These are phyloP conservation scores for Coniella lustricola DNA, from an alignment of 2,329 filamentous ascomycete species.

Conservation along the genomic window DNA sequence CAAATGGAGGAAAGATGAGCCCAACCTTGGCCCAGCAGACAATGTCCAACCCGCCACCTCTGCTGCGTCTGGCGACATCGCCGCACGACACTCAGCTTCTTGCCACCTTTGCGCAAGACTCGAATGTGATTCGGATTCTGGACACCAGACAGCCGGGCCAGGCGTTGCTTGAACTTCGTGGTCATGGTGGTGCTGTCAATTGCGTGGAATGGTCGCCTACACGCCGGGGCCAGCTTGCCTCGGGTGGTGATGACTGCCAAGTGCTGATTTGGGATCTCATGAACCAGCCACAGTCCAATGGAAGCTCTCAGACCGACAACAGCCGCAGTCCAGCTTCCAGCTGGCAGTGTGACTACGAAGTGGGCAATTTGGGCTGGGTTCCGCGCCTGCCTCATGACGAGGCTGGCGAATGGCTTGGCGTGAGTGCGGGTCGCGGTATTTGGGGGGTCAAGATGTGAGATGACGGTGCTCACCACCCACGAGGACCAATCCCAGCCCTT, in stretches of 20 bases:
- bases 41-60: slow-evolving; percentile 67
- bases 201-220: slow-evolving; percentile 93
- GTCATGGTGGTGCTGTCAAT: slow-evolving; percentile 79
- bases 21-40: slow-evolving; percentile 71
- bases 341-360: slow-evolving; percentile 83
- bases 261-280: slow-evolving; percentile 93
- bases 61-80: slow-evolving; percentile 78
- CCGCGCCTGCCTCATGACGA: slow-evolving; percentile 63
- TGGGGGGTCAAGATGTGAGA: slow-evolving; percentile 57
- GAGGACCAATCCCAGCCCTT: not conserved
- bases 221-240: slow-evolving; percentile 80
- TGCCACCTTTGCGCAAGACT: slow-evolving; percentile 94
- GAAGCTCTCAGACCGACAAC: slow-evolving; percentile 45
- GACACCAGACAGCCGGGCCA: slow-evolving; percentile 95
- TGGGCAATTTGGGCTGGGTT: slow-evolving; percentile 79
- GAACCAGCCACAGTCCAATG: slow-evolving; percentile 46
- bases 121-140: slow-evolving; percentile 84
- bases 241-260: slow-evolving; percentile 84
- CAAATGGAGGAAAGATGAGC: slow-evolving; percentile 58
- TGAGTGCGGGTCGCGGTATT: slow-evolving; percentile 71
- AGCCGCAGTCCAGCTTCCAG: slow-evolving; percentile 62
- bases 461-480: not conserved
- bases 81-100: slow-evolving; percentile 93
- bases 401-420: slow-evolving; percentile 75
- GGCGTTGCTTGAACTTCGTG: slow-evolving; percentile 85